phyloP scores from a whole-genome alignment of 1,284 basidiomycete genomes.

The Moesziomyces sp. region DNA sequence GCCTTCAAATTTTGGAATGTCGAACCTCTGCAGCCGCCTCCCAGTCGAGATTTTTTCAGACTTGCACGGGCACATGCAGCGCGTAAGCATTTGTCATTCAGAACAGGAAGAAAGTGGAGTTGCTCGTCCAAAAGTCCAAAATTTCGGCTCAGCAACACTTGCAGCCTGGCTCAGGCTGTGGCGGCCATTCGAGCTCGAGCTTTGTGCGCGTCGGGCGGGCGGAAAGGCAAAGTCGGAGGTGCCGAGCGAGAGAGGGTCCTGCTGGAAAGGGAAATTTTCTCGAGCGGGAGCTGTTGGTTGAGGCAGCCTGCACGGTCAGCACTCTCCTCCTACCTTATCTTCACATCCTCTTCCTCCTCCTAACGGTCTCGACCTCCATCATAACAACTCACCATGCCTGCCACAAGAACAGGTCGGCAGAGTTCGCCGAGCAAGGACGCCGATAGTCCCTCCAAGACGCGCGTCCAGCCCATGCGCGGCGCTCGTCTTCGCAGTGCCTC shows the following conservation, averaged over 20 bases:
- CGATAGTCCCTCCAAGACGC: constrained; percentile 38
- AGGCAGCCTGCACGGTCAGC: neutral
- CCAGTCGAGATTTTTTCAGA: constrained; percentile 15
- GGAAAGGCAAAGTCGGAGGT: too few species aligned
- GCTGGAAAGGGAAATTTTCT: neutral
- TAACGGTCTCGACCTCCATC: neutral
- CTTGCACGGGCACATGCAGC: constrained; percentile 2
- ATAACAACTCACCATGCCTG: constrained; percentile 21
- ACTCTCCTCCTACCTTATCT: neutral
- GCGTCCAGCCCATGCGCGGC: constrained; percentile 41
- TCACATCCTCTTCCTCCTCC: neutral
- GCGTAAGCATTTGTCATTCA: constrained; percentile 19
- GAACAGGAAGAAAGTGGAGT: constrained; percentile 25
- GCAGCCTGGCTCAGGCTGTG: too few species aligned
- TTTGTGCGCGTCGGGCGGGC: too few species aligned
- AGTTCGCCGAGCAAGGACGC: constrained; percentile 38
- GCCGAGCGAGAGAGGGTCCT: neutral
- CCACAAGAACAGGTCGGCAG: constrained; percentile 37
- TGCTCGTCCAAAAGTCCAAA: constrained; percentile 5
- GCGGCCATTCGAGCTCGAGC: too few species aligned
- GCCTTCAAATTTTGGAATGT: neutral
- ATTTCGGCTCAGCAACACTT: neutral
- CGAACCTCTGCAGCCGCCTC: neutral
- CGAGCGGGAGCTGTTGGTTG: neutral
- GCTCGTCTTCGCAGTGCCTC: constrained; percentile 44